A percentile compares a stretch with the other conserved stretches of the same genome.
These are phyloP conservation scores for Aspergillus intermedius DNA, from an alignment of 2,329 filamentous ascomycete species.

Conservation along the genomic window DNA sequence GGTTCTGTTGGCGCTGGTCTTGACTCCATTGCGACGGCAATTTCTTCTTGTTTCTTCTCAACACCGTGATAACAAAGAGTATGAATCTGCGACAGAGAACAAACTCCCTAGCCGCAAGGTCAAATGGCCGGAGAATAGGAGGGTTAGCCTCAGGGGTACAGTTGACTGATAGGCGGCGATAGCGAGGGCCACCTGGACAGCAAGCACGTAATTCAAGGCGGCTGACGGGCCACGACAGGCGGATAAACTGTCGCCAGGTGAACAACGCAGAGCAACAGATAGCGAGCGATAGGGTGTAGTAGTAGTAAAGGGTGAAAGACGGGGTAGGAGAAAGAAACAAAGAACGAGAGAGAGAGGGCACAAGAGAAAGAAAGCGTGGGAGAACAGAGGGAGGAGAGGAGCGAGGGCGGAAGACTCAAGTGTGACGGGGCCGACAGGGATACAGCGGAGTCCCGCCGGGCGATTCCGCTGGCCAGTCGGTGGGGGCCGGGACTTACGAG, in stretches of 20 bases:
- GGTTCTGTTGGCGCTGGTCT: conserved; percentile 29
- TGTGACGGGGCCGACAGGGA: conserved; percentile 2
- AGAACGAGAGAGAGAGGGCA: conserved; percentile 5
- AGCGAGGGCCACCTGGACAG: neutral
- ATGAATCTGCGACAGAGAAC: neutral
- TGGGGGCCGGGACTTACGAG: conserved; percentile 5
- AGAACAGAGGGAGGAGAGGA: conserved; percentile 5
- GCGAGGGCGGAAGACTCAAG: conserved; percentile 6
- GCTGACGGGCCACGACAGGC: neutral
- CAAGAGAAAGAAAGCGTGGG: conserved; percentile 6
- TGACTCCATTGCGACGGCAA: conserved; percentile 26
- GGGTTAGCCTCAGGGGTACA: no score
- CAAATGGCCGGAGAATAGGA: neutral
- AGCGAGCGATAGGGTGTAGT: conserved; percentile 15
- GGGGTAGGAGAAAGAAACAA: conserved; percentile 37
- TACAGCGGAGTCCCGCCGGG: conserved; percentile 21
- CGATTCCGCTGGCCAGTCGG: conserved; percentile 16
- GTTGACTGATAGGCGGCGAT: no score
- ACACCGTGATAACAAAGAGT: neutral
- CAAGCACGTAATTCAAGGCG: neutral
- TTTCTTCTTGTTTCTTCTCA: neutral
- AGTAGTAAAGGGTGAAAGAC: conserved; percentile 51
- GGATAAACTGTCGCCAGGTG: neutral
- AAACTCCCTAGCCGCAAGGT: neutral
- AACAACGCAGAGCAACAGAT: conserved; percentile 6